These are phyloP conservation scores for Penicillium hordei DNA, from an alignment of 2,329 filamentous ascomycete genomes.

Conservation along the genomic window DNA sequence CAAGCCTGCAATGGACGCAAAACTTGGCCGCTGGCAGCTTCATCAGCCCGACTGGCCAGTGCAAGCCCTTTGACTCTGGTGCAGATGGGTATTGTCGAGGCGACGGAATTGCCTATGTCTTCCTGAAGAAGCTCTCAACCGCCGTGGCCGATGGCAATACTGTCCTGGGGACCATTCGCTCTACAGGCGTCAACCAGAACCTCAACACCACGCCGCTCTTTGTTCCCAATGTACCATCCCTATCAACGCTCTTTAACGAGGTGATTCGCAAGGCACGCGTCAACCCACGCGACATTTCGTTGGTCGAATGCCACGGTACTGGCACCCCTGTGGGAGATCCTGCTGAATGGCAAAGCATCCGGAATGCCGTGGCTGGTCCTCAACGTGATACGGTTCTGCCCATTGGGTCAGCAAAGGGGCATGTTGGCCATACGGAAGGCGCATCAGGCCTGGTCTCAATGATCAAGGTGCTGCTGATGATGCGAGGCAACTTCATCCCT, in stretches of 20 bases:
- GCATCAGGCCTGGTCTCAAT: conserved; percentile 32
- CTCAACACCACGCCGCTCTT: conserved; percentile 22
- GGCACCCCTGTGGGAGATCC: conserved; percentile 30
- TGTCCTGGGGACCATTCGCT: conserved; percentile 46
- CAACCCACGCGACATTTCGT: conserved; percentile 23
- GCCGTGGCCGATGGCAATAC: conserved; percentile 48
- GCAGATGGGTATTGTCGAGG: conserved; percentile 54
- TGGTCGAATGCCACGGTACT: conserved; percentile 36
- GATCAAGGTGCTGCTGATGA: conserved; percentile 32
- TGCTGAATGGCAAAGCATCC: no score
- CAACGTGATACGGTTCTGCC: conserved; percentile 23
- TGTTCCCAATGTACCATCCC: conserved; percentile 21
- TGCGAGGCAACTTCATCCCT: conserved; percentile 26
- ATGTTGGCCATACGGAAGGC: conserved; percentile 36
- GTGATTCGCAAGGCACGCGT: conserved; percentile 25
- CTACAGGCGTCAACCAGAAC: conserved; percentile 33
- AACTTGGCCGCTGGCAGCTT: conserved; percentile 40
- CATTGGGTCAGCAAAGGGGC: conserved; percentile 35
- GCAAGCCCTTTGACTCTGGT: conserved; percentile 45
- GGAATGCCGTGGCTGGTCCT: neutral
- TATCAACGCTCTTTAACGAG: conserved; percentile 30
- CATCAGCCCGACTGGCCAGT: conserved; percentile 47
- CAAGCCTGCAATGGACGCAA: conserved; percentile 23
- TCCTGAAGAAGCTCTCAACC: conserved; percentile 48
- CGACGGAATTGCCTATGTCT: conserved; percentile 45